Base-by-base conservation (phyloP, 164 flowering plant species). In the Kingdonia uniflora region DNA sequence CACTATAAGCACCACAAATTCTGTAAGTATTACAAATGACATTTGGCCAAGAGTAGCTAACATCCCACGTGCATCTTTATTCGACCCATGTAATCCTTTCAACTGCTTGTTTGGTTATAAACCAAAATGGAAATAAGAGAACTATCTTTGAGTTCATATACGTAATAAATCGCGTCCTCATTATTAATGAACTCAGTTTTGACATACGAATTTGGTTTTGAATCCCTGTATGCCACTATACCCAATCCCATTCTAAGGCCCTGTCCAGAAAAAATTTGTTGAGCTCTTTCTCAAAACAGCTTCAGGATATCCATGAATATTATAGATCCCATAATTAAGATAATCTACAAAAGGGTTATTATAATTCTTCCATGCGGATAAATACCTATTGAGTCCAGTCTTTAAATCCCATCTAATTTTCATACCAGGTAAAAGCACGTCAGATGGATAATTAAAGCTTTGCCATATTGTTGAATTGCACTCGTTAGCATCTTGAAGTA, bases 401-500 rank as follows among this genome's bases (percentile, higher is more conserved):
- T 25, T 49, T 16, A 49, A 42, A 19, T 39, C 33, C 54, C 55
- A 49, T 39, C 61, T 54, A 0, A 23, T 5, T 20, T 39, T 49
- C 54, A 49, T 42, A 4, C 41, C 61, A 3, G 54, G 48, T 49
- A 58, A 24, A 16, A 50, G 10, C 1, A 53, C 48, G 38, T 58
- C 42, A 3, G 19, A 23, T 7, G 48, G 54, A 49, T 49, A 49
- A 24, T 58, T 53, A 39, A 58, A 58, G 33, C 80, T 73, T 56
- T 58, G 54, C 61, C 61, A 58, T 5, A 23, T 0, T 19, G 25
- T 49, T 0, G 23, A 21, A 4, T 35, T 1, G 14, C 23, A 10
- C 15, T 14, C 2, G 1, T 0, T 44, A 7, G 15, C 17, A 49
- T 49, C 60, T 25, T n/a, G 19, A 5, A 58, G 3, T 25, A 58